Conservation (phyloP, 2,329 filamentous ascomycete genomes). For the Penicillium sp. region DNA sequence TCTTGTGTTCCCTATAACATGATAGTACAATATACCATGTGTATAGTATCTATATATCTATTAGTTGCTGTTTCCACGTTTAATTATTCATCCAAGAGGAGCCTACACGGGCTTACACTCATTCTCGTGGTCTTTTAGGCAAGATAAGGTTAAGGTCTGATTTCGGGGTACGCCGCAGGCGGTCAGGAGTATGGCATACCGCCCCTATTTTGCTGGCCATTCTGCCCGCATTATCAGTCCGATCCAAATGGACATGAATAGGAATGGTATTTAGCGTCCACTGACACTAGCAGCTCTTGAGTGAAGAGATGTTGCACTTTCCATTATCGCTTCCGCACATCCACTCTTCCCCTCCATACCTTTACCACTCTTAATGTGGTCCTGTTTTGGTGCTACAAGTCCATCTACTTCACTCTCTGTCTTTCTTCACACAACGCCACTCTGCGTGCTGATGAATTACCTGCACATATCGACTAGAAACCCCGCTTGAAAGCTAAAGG, state of each 20-base stretch:
- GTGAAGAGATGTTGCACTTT: not conserved
- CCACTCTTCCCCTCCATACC: too few species aligned
- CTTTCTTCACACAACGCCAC: not conserved
- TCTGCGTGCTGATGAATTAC: not conserved
- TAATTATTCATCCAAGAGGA: too few species aligned
- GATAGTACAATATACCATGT: too few species aligned
- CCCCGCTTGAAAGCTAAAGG: not conserved
- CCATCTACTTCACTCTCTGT: not conserved
- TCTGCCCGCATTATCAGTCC: not conserved
- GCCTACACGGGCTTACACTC: too few species aligned
- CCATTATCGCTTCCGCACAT: not conserved
- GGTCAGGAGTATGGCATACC: not conserved
- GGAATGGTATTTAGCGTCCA: not conserved
- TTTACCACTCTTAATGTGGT: not conserved
- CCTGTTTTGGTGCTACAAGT: not conserved
- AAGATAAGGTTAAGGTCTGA: not conserved
- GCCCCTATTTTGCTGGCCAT: not conserved
- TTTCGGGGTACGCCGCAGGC: not conserved
- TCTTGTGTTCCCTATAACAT: too few species aligned
- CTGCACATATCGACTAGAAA: not conserved
- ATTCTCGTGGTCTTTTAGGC: not conserved
- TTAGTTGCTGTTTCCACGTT: too few species aligned
- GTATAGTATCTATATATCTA: too few species aligned
- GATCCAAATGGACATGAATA: not conserved
- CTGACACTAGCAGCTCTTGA: not conserved